phyloP scores from a whole-genome alignment of 352 stramenopile species.

The Elongisporangium undulatum region DNA sequence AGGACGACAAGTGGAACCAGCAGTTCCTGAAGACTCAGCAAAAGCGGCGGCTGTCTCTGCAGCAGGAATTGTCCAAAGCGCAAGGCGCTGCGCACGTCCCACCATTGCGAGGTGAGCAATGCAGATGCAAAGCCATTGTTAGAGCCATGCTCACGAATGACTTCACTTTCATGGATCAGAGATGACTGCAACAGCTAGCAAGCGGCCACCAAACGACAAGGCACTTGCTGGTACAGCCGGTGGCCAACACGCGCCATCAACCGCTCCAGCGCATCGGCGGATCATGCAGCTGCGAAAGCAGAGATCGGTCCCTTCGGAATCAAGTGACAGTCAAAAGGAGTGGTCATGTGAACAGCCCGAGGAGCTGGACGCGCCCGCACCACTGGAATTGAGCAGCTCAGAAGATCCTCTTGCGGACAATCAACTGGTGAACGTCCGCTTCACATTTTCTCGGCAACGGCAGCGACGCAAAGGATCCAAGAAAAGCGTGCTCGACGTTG shows the following conservation, averaged over 20 bases:
- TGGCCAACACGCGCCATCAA: conserved; percentile 13
- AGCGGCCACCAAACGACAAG: conserved; percentile 14
- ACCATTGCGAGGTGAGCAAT: background rate
- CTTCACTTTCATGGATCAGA: background rate
- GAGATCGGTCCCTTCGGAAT: conserved; percentile 7
- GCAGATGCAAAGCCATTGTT: no score
- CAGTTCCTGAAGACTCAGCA: conserved; percentile 62
- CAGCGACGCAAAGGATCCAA: conserved; percentile 5
- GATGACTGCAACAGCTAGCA: conserved; percentile 1
- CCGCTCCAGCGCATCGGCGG: conserved; percentile 47
- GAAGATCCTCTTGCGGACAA: conserved; percentile 16
- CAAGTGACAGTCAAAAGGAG: background rate
- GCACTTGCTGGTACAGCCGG: background rate
- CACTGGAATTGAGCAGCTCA: background rate
- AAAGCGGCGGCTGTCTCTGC: conserved; percentile 34
- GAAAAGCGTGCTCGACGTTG: background rate
- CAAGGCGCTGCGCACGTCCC: conserved; percentile 34
- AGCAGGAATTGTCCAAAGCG: conserved; percentile 46
- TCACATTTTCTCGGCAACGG: conserved; percentile 44
- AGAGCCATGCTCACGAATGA: background rate
- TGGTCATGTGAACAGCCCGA: background rate
- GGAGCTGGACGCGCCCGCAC: background rate
- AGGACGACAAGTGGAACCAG: conserved; percentile 69
- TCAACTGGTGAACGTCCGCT: conserved; percentile 45
- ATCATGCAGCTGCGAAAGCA: conserved; percentile 55